A percentile compares a stretch with the other conserved stretches of the same genome.
These are phyloP conservation scores for Boletus calvinii DNA, from an alignment of 1,284 basidiomycete species.

Conservation along the genomic window DNA sequence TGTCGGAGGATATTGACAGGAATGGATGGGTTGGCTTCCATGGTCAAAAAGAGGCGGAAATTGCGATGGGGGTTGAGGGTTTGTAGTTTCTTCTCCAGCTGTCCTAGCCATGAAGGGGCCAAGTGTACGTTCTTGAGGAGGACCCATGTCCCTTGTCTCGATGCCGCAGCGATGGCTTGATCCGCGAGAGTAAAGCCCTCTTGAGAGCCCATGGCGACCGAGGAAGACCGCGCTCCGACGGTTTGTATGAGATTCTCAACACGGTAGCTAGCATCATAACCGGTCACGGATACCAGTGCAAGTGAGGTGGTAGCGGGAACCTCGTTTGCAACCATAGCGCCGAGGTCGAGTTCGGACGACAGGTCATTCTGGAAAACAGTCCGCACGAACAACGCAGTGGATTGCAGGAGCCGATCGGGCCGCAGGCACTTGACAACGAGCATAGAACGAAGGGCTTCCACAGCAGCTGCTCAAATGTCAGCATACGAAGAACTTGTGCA, in stretches of 20 bases:
- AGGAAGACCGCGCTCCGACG: conserved; percentile 71
- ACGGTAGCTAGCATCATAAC: conserved; percentile 96
- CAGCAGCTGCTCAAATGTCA: conserved; percentile 51
- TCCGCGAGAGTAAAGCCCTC: conserved; percentile 95
- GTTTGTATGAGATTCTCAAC: conserved; percentile 87
- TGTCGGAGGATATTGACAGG: conserved; percentile 95
- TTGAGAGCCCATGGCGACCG: conserved; percentile 97
- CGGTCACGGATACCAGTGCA: conserved; percentile 89
- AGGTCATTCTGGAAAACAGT: conserved; percentile 80
- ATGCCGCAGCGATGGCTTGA: conserved; percentile 88
- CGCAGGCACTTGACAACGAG: conserved; percentile 87
- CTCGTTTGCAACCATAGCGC: conserved; percentile 75
- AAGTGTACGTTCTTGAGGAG: conserved; percentile 95
- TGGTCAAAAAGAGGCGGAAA: conserved; percentile 95
- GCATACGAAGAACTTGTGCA: conserved; percentile 1
- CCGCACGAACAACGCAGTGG: conserved; percentile 73
- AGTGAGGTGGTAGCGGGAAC: conserved; percentile 80
- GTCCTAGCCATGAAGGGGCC: conserved; percentile 90
- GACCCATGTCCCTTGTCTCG: conserved; percentile 91
- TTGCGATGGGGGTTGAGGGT: conserved; percentile 83
- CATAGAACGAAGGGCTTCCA: conserved; percentile 72
- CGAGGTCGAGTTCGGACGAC: conserved; percentile 75
- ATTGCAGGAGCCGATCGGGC: conserved; percentile 85
- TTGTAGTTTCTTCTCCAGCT: conserved; percentile 95
- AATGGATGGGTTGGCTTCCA: conserved; percentile 92